Evolutionary conservation across 164 flowering plant species (phyloP).

Genomic region (Platanus orientalis): DNA sequence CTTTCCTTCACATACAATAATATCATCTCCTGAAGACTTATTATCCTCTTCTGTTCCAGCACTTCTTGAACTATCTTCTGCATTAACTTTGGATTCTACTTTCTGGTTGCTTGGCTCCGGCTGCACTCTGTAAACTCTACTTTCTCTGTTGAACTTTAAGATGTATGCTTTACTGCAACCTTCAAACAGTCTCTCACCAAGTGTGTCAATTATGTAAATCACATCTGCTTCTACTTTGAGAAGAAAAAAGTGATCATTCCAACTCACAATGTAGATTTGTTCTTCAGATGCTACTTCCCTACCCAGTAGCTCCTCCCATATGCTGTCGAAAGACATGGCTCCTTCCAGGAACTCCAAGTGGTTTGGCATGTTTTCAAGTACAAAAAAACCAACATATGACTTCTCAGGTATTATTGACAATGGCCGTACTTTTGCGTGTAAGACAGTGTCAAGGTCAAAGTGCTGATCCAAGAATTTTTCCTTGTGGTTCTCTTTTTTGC

Average conservation of each 20-base stretch:
- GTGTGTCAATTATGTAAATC: constrained; percentile 24
- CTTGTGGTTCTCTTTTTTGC: constrained; percentile 8
- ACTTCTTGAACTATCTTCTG: background rate
- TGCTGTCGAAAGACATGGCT: constrained; percentile 18
- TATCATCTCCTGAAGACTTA: too few relatives aligned
- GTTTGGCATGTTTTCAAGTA: too few relatives aligned
- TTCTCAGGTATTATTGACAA: constrained; percentile 8
- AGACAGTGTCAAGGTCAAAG: constrained; percentile 21
- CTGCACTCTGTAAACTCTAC: constrained; percentile 4
- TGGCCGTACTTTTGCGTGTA: constrained; percentile 15
- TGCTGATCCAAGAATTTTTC: constrained; percentile 12
- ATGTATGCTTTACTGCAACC: constrained; percentile 24
- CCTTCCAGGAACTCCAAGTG: constrained; percentile 16
- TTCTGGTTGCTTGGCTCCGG: background rate
- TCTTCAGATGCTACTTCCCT: background rate
- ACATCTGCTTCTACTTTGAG: constrained; percentile 25
- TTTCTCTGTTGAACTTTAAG: constrained; percentile 16
- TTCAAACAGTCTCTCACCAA: constrained; percentile 27
- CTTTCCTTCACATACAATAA: constrained; percentile 12
- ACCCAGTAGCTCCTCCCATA: constrained; percentile 14
- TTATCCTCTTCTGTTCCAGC: background rate
- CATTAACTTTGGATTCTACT: background rate
- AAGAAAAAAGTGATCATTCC: constrained; percentile 31
- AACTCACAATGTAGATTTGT: constrained; percentile 18
- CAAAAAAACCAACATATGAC: constrained; percentile 17